Evolutionary conservation across 306 rosid genomes (phyloP).

Genomic region (Gillenia trifoliata): DNA sequence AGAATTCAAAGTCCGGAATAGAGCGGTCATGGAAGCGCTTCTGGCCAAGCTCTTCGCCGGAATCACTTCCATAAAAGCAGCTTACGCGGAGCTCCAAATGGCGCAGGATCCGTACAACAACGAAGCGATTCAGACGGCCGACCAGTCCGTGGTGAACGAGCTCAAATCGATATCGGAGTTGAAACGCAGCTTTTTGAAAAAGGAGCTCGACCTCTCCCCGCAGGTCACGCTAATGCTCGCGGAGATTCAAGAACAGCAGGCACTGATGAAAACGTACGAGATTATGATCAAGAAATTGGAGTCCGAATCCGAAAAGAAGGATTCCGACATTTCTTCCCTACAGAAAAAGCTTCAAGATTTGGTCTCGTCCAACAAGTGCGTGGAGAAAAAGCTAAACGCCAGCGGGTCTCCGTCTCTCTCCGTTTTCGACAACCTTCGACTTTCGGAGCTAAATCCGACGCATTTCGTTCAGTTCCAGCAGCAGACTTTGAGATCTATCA

Average conservation of each 20-base stretch:
- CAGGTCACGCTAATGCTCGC: slow-evolving; percentile 87
- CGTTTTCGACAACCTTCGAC: slow-evolving; percentile 42
- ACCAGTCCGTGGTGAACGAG: slow-evolving; percentile 80
- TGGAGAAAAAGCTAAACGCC: slow-evolving; percentile 55
- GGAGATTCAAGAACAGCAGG: slow-evolving; percentile 94
- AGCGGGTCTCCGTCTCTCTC: slow-evolving; percentile 65
- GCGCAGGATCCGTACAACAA: slow-evolving; percentile 86
- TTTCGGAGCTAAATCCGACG: slow-evolving; percentile 32
- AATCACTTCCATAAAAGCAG: slow-evolving; percentile 85
- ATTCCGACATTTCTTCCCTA: slow-evolving; percentile 16
- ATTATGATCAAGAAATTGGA: slow-evolving; percentile 67
- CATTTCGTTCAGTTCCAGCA: slow-evolving; percentile 66
- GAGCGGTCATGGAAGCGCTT: slow-evolving; percentile 79
- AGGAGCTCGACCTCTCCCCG: slow-evolving; percentile 78
- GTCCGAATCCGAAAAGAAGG: slow-evolving; percentile 43
- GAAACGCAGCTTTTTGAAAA: slow-evolving; percentile 60
- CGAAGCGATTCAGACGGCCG: slow-evolving; percentile 69
- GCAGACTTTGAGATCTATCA: slow-evolving; percentile 36
- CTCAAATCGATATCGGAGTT: slow-evolving; percentile 67
- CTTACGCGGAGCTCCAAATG: slow-evolving; percentile 92
- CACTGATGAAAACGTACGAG: slow-evolving; percentile 77
- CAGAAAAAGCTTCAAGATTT: slow-evolving; percentile 36
- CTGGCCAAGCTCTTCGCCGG: slow-evolving; percentile 83
- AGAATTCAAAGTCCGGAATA: slow-evolving; percentile 38
- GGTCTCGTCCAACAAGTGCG: slow-evolving; percentile 31